Conservation (phyloP, 345 rosid species). For the Orychophragmus violaceus region DNA sequence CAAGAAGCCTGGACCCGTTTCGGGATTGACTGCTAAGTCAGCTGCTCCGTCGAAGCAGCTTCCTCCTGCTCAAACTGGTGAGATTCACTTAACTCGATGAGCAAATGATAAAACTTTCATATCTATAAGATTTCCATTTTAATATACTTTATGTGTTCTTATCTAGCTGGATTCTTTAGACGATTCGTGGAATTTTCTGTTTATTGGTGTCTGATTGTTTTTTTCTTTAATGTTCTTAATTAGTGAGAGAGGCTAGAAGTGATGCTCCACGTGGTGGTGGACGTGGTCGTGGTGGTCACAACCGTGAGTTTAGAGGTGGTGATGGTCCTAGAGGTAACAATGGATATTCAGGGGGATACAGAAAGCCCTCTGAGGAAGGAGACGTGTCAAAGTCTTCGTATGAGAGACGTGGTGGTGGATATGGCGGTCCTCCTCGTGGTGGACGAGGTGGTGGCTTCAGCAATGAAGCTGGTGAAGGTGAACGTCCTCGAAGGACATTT, state of each 20-base stretch:
- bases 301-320: conserved; percentile 44
- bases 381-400: conserved; percentile 45
- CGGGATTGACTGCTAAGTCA: conserved; percentile 41
- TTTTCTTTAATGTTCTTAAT: not conserved
- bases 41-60: conserved; percentile 76
- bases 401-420: conserved; percentile 41
- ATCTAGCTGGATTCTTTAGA: not conserved
- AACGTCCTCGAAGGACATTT: conserved; percentile 61
- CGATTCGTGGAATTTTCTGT: not conserved
- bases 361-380: conserved; percentile 60
- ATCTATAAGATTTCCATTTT: not conserved
- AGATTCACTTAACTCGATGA: not conserved
- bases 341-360: conserved; percentile 52
- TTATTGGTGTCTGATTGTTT: not conserved
- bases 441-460: conserved; percentile 67
- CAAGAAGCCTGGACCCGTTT: conserved; percentile 45
- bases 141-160: not conserved
- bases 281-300: conserved; percentile 61
- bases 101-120: not conserved
- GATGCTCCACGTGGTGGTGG: conserved; percentile 67
- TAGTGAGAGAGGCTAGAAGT: conserved; percentile 73
- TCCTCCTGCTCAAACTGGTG: conserved; percentile 83
- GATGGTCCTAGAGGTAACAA: conserved; percentile 43
- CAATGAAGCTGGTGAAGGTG: conserved; percentile 56
- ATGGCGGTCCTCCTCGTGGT: conserved; percentile 41